Evolutionary conservation across 2,329 filamentous ascomycete genomes (phyloP).

Genomic region (Zymoseptoria ardabiliae): DNA sequence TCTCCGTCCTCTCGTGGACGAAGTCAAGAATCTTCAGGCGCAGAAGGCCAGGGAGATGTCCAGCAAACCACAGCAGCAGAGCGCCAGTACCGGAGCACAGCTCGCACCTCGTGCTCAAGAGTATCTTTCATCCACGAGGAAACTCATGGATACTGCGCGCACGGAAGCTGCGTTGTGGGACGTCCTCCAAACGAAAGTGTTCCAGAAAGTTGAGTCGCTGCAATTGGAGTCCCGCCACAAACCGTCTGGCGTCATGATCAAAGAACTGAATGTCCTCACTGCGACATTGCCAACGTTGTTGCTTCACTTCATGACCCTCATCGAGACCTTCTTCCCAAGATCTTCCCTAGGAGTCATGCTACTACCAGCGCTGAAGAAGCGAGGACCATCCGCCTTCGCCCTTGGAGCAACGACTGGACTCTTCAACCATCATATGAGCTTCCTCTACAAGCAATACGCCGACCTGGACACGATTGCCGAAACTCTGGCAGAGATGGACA

Average conservation of each 20-base stretch:
- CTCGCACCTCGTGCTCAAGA: neutral
- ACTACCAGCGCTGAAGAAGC: conserved; percentile 58
- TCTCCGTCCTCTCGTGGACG: conserved; percentile 16
- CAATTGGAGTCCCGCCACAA: conserved; percentile 6
- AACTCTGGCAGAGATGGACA: conserved; percentile 59
- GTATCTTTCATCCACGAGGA: conserved; percentile 43
- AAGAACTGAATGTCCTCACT: conserved; percentile 7
- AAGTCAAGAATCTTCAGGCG: conserved; percentile 5
- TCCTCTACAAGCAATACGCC: conserved; percentile 55
- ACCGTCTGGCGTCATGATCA: neutral
- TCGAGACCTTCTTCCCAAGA: conserved; percentile 49
- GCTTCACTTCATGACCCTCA: conserved; percentile 14
- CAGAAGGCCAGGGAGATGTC: neutral
- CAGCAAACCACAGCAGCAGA: neutral
- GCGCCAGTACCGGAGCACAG: neutral
- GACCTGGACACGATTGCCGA: conserved; percentile 50
- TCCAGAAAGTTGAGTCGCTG: conserved; percentile 5
- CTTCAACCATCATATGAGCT: conserved; percentile 59
- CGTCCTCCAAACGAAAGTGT: conserved; percentile 57
- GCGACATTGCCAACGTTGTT: conserved; percentile 15
- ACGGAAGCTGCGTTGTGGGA: conserved; percentile 62
- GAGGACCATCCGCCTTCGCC: conserved; percentile 63
- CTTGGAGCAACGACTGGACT: conserved; percentile 63
- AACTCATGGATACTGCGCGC: conserved; percentile 46
- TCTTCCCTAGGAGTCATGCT: conserved; percentile 56